Conservation (phyloP, 352 stramenopile species). For the Phytophthora litchii region DNA sequence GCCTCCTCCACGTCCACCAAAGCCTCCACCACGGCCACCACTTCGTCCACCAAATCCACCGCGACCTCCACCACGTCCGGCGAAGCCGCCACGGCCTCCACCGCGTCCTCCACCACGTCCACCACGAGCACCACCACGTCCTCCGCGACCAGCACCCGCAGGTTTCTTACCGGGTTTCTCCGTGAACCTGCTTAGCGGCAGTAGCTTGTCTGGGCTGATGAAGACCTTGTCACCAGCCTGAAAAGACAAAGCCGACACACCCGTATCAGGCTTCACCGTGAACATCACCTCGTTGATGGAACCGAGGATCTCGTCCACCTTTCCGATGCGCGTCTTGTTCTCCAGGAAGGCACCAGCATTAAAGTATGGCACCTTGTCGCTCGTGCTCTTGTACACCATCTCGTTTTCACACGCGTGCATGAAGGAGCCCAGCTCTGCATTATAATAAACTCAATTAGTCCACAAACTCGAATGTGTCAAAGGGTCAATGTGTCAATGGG, state of each 20-base stretch:
- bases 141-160: slow-evolving; percentile 49
- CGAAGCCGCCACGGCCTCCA: slow-evolving; percentile 43
- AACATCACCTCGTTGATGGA: slow-evolving; percentile 97
- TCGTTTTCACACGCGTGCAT: slow-evolving; percentile 98
- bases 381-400: slow-evolving; percentile 97
- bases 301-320: slow-evolving; percentile 99
- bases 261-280: slow-evolving; percentile 96
- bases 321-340: slow-evolving; percentile 99
- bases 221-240: slow-evolving; percentile 97
- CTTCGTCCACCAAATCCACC: slow-evolving; percentile 52
- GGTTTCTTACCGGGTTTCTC: slow-evolving; percentile 84
- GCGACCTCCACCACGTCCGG: slow-evolving; percentile 45
- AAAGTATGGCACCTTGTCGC: slow-evolving; percentile 98
- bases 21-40: slow-evolving; percentile 38
- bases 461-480: neutral
- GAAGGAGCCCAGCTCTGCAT: slow-evolving; percentile 94
- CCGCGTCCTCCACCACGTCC: slow-evolving; percentile 39
- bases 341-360: slow-evolving; percentile 98
- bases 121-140: slow-evolving; percentile 45
- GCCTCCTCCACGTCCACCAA: slow-evolving; percentile 16
- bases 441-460: slow-evolving; percentile 7
- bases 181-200: slow-evolving; percentile 96
- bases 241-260: slow-evolving; percentile 95
- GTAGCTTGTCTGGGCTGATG: slow-evolving; percentile 97
- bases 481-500: neutral